These are phyloP conservation scores for Diplodia corticola DNA, from an alignment of 2,329 filamentous ascomycete genomes.

Conservation along the genomic window DNA sequence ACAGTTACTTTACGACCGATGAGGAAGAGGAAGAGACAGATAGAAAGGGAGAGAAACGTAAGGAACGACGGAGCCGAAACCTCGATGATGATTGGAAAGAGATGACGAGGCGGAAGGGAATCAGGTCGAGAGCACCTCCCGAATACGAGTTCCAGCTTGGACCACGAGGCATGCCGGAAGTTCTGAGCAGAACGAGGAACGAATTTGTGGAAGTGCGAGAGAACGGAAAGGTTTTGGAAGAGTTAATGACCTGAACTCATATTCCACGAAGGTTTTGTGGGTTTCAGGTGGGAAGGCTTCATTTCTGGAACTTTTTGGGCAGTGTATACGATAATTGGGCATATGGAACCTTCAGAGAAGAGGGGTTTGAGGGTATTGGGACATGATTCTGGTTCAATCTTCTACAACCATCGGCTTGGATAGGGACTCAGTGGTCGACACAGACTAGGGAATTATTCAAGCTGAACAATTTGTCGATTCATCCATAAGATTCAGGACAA, in stretches of 20 bases:
- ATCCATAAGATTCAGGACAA: too few relatives aligned
- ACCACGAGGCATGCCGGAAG: not conserved
- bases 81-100: not conserved
- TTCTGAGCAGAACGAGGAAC: not conserved
- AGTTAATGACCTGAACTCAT: not conserved
- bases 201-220: not conserved
- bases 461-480: too few relatives aligned
- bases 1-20: not conserved
- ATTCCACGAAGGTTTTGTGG: too few relatives aligned
- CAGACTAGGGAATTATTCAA: too few relatives aligned
- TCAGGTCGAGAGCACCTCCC: not conserved
- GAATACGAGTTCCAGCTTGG: not conserved
- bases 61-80: not conserved
- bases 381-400: too few relatives aligned
- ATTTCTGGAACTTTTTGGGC: too few relatives aligned
- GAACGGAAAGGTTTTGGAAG: not conserved
- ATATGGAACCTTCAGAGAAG: too few relatives aligned
- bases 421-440: too few relatives aligned
- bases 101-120: not conserved
- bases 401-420: too few relatives aligned
- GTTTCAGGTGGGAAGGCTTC: too few relatives aligned
- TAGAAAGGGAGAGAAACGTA: not conserved
- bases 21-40: not conserved
- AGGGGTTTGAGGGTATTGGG: too few relatives aligned
- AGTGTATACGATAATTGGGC: too few relatives aligned